Base-by-base conservation (phyloP, 257 asterid genomes). In the Eucommia ulmoides region DNA sequence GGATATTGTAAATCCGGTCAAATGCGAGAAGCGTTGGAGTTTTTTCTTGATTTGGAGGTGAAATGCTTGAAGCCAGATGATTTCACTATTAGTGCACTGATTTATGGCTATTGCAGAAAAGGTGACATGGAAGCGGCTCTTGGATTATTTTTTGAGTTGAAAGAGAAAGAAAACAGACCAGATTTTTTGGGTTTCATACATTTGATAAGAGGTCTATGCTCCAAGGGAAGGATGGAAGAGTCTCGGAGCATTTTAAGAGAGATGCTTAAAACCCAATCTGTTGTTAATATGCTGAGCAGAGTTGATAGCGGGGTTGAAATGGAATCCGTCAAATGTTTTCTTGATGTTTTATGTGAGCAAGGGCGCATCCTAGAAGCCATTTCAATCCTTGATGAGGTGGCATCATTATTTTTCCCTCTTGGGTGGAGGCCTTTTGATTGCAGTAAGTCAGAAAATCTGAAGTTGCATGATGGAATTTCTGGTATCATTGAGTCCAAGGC, bases 191-290 rank as follows among this genome's bases (percentile, higher is more conserved):
- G 98, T 53, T 89, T 80, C 47, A 60, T 82, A 84, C 68, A 64
- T 70, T 65, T 86, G 26, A 48, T 87, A 19, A 72, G 84, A 38
- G 94, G 96, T 20, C 73, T 89, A 51, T 78, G 78, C 62, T 77
- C 83, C 20, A 89, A 83, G 70, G 98, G 98, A 61, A 82, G 98
- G 65, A 82, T 89, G 93, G 98, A 85, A 72, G 98, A 89, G 72
- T 79, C 92, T 52, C 73, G 79, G 50, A 68, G 74, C 61, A 68
- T 89, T 62, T 70, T 85, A 57, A 76, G 82, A 62, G 82, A 76
- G 72, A 89, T 89, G 98, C 88, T 89, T 64, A 82, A 64, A 50
- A 62, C 60, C 23, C 62, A 52, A 55, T 73, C 76, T 11, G 81
- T 85, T 23, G 51, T 69, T 59, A 73, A 70, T 69, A 71, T 76